Conservation (phyloP, 2,329 filamentous ascomycete genomes). For the Polychaeton citri region DNA sequence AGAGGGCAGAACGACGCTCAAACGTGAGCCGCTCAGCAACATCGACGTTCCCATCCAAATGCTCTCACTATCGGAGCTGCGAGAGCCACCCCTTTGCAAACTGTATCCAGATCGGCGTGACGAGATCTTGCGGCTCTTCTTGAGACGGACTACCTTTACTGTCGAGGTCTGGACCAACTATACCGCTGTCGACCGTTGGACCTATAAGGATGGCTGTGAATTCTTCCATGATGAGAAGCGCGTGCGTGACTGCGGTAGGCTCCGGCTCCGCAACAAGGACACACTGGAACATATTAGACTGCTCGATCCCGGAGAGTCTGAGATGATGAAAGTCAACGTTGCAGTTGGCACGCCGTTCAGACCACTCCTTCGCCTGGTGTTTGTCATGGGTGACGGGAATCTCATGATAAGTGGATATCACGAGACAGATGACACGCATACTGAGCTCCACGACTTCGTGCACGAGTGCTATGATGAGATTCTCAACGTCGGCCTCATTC, state of each 20-base stretch:
- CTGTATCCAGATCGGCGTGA: neutral
- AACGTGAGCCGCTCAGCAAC: neutral
- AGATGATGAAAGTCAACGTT: neutral
- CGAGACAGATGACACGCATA: neutral
- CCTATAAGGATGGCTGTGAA: constrained; percentile 1
- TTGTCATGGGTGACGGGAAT: neutral
- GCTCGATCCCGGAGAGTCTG: neutral
- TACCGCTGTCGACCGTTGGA: neutral
- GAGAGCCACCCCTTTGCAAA: neutral
- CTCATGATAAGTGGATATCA: neutral
- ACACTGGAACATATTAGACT: neutral
- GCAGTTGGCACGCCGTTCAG: neutral
- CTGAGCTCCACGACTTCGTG: neutral
- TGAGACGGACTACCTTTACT: constrained; percentile 4
- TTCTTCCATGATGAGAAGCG: constrained; percentile 4
- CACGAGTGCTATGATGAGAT: neutral
- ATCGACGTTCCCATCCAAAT: neutral
- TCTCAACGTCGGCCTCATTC: neutral
- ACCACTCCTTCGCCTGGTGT: neutral
- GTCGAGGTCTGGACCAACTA: constrained; percentile 10
- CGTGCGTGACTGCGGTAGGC: constrained; percentile 3
- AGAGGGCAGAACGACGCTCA: too few species aligned
- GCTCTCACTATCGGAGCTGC: neutral
- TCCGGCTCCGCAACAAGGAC: constrained; percentile 2
- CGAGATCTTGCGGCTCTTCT: constrained; percentile 4